A percentile compares a stretch with the other conserved stretches of the same genome.
Evolutionary conservation across 164 flowering plant species (phyloP).

Genomic region (Nelumbo lutea): DNA sequence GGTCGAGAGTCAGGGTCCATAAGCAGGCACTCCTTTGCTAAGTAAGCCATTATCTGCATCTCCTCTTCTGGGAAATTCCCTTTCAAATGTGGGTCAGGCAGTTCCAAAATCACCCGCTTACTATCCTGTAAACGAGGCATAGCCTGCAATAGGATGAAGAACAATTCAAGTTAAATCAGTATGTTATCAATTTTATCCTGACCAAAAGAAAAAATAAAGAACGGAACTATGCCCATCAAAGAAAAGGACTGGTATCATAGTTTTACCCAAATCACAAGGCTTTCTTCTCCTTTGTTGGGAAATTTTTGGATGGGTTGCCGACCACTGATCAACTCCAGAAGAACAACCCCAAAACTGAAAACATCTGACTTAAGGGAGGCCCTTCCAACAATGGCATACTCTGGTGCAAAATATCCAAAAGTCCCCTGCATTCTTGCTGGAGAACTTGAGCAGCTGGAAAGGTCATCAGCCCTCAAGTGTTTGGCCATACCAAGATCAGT

Average conservation of each 20-base stretch:
- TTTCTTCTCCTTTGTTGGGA: conserved; percentile 62
- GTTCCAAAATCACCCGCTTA: conserved; percentile 54
- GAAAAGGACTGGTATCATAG: not conserved
- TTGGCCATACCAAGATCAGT: conserved; percentile 99
- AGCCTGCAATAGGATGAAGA: conserved; percentile 44
- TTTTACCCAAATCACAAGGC: conserved; percentile 93
- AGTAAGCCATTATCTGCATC: conserved; percentile 85
- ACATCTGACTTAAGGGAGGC: conserved; percentile 90
- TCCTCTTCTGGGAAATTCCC: conserved; percentile 78
- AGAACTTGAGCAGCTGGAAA: conserved; percentile 76
- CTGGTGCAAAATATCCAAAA: conserved; percentile 98
- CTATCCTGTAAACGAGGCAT: conserved; percentile 68
- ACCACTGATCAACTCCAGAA: conserved; percentile 89
- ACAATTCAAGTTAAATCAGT: not conserved
- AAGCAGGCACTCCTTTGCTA: conserved; percentile 89
- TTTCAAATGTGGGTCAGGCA: conserved; percentile 75
- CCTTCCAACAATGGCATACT: conserved; percentile 86
- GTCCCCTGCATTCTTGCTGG: conserved; percentile 97
- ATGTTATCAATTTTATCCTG: not conserved
- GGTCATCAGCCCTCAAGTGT: conserved; percentile 58
- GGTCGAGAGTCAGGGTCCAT: conserved; percentile 93
- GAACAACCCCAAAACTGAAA: conserved; percentile 97
- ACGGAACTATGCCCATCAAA: too few species aligned
- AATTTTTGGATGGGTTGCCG: conserved; percentile 71
- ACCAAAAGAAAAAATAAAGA: not conserved